Evolutionary conservation across 192 early-diverging fungal genomes (phyloP).

Genomic region (Coemansia asiatica): DNA sequence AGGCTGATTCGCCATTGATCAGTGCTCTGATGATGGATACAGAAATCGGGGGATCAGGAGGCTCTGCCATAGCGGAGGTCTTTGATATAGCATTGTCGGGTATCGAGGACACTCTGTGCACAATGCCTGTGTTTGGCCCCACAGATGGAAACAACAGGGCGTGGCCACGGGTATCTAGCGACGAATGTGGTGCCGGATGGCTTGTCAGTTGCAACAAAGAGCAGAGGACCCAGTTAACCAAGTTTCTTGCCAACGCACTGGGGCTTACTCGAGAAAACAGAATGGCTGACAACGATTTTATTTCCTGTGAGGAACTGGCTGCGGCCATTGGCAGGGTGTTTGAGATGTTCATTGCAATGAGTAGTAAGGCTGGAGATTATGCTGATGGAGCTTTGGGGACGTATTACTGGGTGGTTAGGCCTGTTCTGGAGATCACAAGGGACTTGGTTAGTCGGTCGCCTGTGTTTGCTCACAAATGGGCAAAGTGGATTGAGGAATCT

Average conservation of each 20-base stretch:
- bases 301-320: background rate
- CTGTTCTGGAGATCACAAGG: background rate
- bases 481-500: too few species aligned
- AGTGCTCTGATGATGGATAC: background rate
- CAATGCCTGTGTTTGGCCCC: slow-evolving; percentile 21
- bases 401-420: slow-evolving; percentile 26
- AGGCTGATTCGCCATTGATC: slow-evolving; percentile 7
- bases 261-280: background rate
- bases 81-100: slow-evolving; percentile 34
- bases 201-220: slow-evolving; percentile 17
- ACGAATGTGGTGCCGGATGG: slow-evolving; percentile 46
- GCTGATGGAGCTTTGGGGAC: slow-evolving; percentile 5
- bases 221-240: slow-evolving; percentile 7
- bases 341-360: background rate
- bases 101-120: slow-evolving; percentile 36
- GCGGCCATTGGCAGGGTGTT: background rate
- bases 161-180: slow-evolving; percentile 37
- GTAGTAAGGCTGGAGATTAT: background rate
- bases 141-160: too few species aligned
- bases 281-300: background rate
- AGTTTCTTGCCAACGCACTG: slow-evolving; percentile 17
- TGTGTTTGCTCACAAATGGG: too few species aligned
- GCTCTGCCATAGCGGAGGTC: slow-evolving; percentile 22
- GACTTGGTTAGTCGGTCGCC: too few species aligned
- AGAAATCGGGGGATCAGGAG: background rate